Conservation (phyloP, 75 land plant genomes). For the Adiantum capillusveneris region DNA sequence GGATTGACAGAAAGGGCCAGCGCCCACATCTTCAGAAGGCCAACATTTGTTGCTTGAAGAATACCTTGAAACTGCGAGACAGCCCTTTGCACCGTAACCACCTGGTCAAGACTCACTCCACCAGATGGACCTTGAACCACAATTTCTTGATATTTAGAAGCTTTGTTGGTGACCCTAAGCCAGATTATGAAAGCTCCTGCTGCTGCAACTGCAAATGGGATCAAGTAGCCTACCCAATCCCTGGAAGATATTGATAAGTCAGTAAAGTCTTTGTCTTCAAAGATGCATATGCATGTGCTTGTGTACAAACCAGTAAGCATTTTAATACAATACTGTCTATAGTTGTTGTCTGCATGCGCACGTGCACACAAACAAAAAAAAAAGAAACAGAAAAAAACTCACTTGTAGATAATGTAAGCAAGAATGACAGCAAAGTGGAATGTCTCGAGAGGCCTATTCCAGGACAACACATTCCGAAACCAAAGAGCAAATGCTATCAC, state of each 20-base stretch:
- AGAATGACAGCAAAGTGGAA: conserved; percentile 6
- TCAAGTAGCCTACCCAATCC: conserved; percentile 48
- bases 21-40: conserved; percentile 43
- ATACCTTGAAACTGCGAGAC: conserved; percentile 29
- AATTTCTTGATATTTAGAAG: conserved; percentile 31
- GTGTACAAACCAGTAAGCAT: no score
- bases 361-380: no score
- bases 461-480: conserved; percentile 20
- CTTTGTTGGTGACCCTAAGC: conserved; percentile 15
- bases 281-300: no score
- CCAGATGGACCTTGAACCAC: conserved; percentile 36
- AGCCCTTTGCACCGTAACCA: conserved; percentile 51
- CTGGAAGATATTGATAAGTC: conserved; percentile 32
- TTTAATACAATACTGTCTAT: no score
- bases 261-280: no score
- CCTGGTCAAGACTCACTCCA: conserved; percentile 46
- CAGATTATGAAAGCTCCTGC: conserved; percentile 26
- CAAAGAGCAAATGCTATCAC: conserved; percentile 18
- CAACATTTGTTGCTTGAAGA: conserved; percentile 39
- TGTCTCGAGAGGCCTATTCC: conserved; percentile 33
- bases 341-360: no score
- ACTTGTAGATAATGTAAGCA: conserved; percentile 33
- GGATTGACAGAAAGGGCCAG: conserved; percentile 20
- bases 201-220: conserved; percentile 23
- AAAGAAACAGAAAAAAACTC: background rate